phyloP scores from a whole-genome alignment of 2,329 filamentous ascomycete species.

The Apiospora marii region DNA sequence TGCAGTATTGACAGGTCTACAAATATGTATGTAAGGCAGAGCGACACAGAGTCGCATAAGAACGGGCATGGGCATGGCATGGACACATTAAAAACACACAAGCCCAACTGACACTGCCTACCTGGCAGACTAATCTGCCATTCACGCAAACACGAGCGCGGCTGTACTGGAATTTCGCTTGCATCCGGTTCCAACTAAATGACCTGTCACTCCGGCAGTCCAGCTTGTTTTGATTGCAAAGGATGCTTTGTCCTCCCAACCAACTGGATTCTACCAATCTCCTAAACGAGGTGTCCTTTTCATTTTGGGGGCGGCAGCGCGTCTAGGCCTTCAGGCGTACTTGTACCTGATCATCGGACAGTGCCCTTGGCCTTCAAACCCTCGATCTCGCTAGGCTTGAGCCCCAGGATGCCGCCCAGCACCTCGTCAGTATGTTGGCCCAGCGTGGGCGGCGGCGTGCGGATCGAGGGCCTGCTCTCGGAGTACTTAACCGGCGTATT shows the following conservation, averaged over 20 bases:
- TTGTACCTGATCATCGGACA: conserved; percentile 57
- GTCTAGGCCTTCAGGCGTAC: not conserved
- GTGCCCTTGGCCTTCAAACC: conserved; percentile 72
- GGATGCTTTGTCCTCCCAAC: not conserved
- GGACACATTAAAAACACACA: not conserved
- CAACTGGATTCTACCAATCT: not conserved
- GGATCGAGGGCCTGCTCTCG: conserved; percentile 77
- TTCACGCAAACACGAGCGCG: not conserved
- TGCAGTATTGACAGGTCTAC: not conserved
- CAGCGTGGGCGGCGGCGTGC: conserved; percentile 81
- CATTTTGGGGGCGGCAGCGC: not conserved
- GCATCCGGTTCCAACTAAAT: conserved; percentile 10
- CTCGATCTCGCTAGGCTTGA: conserved; percentile 65
- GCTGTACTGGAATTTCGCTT: conserved; percentile 4
- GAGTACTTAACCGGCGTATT: conserved; percentile 97
- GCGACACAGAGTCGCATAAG: not conserved
- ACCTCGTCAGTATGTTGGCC: conserved; percentile 89
- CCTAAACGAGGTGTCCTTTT: not conserved
- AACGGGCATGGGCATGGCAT: not conserved
- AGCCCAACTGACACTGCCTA: conserved; percentile 5
- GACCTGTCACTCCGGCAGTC: not conserved
- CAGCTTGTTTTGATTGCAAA: not conserved
- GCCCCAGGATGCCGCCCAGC: conserved; percentile 67
- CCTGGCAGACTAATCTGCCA: not conserved
- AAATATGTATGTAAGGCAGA: conserved; percentile 5